Conservation (phyloP, 2,329 filamentous ascomycete species). For the Ophiostoma himal-ulmi region DNA sequence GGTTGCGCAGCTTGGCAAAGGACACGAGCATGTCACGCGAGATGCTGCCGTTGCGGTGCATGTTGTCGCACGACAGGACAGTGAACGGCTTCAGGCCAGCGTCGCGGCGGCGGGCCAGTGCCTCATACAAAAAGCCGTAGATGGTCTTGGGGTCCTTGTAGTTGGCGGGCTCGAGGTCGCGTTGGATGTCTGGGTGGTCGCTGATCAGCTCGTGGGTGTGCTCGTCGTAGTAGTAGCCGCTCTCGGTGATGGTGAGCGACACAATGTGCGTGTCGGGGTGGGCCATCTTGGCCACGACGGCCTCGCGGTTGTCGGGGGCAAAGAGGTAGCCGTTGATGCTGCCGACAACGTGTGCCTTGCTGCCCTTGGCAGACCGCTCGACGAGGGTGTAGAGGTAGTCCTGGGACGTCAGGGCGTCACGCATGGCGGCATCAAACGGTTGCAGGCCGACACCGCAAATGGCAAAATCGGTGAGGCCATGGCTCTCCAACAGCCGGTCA, state of each 20-base stretch:
- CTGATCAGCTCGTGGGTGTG: slow-evolving; percentile 49
- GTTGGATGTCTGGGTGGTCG: slow-evolving; percentile 46
- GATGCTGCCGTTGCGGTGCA: slow-evolving; percentile 52
- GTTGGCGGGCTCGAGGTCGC: slow-evolving; percentile 44
- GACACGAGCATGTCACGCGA: slow-evolving; percentile 47
- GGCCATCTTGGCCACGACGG: slow-evolving; percentile 51
- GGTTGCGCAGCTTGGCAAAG: slow-evolving; percentile 44
- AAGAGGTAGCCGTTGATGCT: slow-evolving; percentile 50
- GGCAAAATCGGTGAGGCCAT: slow-evolving; percentile 41
- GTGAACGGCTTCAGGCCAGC: slow-evolving; percentile 48
- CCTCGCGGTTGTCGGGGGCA: slow-evolving; percentile 46
- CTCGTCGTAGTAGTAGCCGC: slow-evolving; percentile 53
- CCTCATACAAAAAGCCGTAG: slow-evolving; percentile 49
- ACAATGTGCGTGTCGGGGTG: slow-evolving; percentile 50
- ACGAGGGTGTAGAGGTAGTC: slow-evolving; percentile 50
- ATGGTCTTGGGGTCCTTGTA: slow-evolving; percentile 41
- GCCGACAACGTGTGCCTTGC: slow-evolving; percentile 43
- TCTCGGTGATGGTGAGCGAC: slow-evolving; percentile 51
- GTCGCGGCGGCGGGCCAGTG: slow-evolving; percentile 41
- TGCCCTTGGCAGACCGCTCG: slow-evolving; percentile 49
- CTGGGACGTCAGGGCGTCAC: slow-evolving; percentile 43
- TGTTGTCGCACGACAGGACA: slow-evolving; percentile 52
- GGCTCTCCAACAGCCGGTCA: slow-evolving; percentile 43
- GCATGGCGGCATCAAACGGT: slow-evolving; percentile 47
- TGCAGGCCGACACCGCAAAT: slow-evolving; percentile 49